Evolutionary conservation across 2,329 filamentous ascomycete genomes (phyloP).

Genomic region (Phaeophleospora eucalypticola): DNA sequence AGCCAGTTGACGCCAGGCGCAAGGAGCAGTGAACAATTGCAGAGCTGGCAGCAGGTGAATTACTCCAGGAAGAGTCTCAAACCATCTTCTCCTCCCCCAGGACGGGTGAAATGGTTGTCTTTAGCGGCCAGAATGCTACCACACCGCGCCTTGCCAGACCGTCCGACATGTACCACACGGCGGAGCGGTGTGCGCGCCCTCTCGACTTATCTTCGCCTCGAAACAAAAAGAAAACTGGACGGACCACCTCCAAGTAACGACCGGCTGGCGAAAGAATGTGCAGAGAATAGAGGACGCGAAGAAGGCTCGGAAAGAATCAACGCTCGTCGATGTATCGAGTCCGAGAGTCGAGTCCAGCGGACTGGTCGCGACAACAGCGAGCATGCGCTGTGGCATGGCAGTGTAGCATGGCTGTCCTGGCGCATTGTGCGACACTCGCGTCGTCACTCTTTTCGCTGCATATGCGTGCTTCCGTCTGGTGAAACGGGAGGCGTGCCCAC

Average conservation of each 20-base stretch:
- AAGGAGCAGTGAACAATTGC: too few relatives aligned
- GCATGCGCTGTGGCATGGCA: too few relatives aligned
- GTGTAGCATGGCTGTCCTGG: conserved; percentile 10
- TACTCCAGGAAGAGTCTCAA: too few relatives aligned
- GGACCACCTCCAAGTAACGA: too few relatives aligned
- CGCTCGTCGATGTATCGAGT: too few relatives aligned
- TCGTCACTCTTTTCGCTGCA: conserved; percentile 17
- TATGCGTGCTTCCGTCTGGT: conserved; percentile 18
- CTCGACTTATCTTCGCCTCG: too few relatives aligned
- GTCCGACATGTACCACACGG: background rate
- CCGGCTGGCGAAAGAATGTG: conserved; percentile 8
- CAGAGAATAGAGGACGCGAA: conserved; percentile 1
- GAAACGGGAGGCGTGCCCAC: conserved; percentile 12
- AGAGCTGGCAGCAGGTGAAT: too few relatives aligned
- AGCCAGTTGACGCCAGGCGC: too few relatives aligned
- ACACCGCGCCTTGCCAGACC: background rate
- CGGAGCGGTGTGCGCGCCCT: background rate
- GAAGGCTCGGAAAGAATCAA: too few relatives aligned
- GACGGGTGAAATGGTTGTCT: too few relatives aligned
- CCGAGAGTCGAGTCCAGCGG: conserved; percentile 6
- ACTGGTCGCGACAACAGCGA: conserved; percentile 17
- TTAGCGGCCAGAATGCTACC: background rate
- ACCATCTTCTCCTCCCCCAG: background rate
- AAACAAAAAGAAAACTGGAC: too few relatives aligned
- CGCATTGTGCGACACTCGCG: conserved; percentile 16